Evolutionary conservation across 2,329 filamentous ascomycete genomes (phyloP), one percentile per base, ranked within the genome.

Genomic region (Pseudogymnoascus sp.): DNA sequence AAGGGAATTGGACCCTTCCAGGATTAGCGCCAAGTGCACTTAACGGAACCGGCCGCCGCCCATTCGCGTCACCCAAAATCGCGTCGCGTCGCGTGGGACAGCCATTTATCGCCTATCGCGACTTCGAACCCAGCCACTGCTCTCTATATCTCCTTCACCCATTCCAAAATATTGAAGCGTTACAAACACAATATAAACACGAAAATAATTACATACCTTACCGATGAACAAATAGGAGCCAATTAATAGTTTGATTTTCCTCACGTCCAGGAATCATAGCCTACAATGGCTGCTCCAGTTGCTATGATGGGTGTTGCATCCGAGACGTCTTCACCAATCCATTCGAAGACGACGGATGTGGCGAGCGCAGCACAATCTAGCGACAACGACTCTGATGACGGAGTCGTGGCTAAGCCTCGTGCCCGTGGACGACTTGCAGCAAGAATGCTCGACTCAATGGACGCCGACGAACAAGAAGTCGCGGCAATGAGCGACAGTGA

Each of bases 21-120:
- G 47, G 47, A 17, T 54, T 54, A 54, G 47, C 47, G 47, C 47
- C 47, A 54, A 33, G 29, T n/a, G 47, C 47, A 54, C 47, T 54
- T 54, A 54, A 54, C 47, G 47, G 47, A 54, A 54, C n/a, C 29
- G 29, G 47, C 26, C 44, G 44, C 44, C 41, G 24, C 41, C n/a
- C 47, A 21, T 54, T 54, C 47, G 47, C 47, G 47, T 33, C 47
- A 47, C 17, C 17, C 47, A 54, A 31, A 33, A 15, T 54, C 47
- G 47, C 47, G 47, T 54, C 47, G 47, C 41, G 41, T 54, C 47
- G 47, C 47, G 47, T 33, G 31, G 29, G 29, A 11, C 9, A 11
- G 26, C 47, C 47, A 54, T 54, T 54, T 33, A 54, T 54, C 47
- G 47, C 47, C 47, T 33, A 54, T 54, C 47, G 47, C 29, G 47